Evolutionary conservation across 1,284 basidiomycete species (phyloP), one percentile per base, ranked within the genome.

Genomic region (Fomitopsis betulina): DNA sequence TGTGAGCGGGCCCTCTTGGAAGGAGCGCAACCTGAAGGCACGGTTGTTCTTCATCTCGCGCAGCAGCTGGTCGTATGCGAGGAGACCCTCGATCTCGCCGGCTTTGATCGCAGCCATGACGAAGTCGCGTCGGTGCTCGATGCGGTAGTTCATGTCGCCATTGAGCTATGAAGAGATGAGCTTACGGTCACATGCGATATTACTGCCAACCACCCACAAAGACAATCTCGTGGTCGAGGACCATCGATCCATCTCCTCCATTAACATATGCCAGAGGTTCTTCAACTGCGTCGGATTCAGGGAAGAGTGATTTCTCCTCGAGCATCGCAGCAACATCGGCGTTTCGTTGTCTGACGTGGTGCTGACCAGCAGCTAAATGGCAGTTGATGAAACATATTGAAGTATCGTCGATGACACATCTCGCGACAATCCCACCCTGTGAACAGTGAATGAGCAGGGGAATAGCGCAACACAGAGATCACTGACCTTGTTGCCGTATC

Each of bases 351-450:
- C 90, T 82, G 30, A 92, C 83, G 51, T 92, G 87, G 61, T 84
- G 82, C 69, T 97, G 95, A 1, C 96, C 96, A 2, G 96, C 96
- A 5, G 96, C 96, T 54, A 99, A 80, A 77, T 99, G 96, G 64
- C 93, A 94, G 73, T 99, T 99, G 76, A 98, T 85, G 68, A 98
- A 91, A 70, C 94, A 98, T 27, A 98, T 73, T 0, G 93, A 95
- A 1, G 93, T 90, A 74, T 98, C 94, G 63, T 95, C 93, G 38
- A 98, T 77, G 9, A 94, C 84, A 60, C 98, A 83, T n/a, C 96
- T 85, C 2, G 93, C 82, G 17, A 97, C 84, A 59, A 98, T 95
- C 0, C 91, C 95, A 15, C 96, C 96, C 89, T 94, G 64, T 13
- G 60, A 23, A 12, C 30, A 19, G 40, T 12, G 32, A 3, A 1